These are phyloP conservation scores for Adenanthera pavonina DNA, from an alignment of 306 rosid species.

Conservation along the genomic window DNA sequence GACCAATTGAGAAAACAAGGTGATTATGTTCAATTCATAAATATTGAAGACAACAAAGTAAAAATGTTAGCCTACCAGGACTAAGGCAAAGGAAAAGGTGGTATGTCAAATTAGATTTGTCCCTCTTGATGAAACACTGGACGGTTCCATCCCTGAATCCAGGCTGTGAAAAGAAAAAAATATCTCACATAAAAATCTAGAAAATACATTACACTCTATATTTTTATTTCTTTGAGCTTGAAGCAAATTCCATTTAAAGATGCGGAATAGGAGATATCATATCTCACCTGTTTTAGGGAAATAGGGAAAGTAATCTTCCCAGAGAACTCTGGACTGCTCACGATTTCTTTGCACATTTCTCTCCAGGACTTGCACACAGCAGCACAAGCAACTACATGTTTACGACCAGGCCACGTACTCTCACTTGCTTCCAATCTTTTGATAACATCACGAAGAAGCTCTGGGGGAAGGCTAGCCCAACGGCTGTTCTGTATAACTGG, in stretches of 20 bases:
- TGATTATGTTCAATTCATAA: neutral
- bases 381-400: conserved; percentile 85
- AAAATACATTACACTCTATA: neutral
- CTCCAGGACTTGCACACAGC: conserved; percentile 96
- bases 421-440: conserved; percentile 91
- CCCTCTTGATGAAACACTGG: conserved; percentile 95
- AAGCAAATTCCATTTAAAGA: conserved; percentile 2
- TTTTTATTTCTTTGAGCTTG: neutral
- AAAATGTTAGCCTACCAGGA: conserved; percentile 63
- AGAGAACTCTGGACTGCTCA: conserved; percentile 75
- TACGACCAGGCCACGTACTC: conserved; percentile 89
- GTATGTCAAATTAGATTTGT: conserved; percentile 85
- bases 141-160: conserved; percentile 84
- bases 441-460: conserved; percentile 85
- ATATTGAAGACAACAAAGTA: conserved; percentile 11
- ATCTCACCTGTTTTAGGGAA: conserved; percentile 83
- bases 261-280: neutral
- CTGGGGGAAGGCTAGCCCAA: conserved; percentile 98
- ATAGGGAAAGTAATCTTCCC: conserved; percentile 95
- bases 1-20: neutral
- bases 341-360: conserved; percentile 95
- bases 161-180: conserved; percentile 60
- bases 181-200: conserved; percentile 8
- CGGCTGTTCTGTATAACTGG: conserved; percentile 72
- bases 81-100: conserved; percentile 94